Evolutionary conservation across 441 rosid species (phyloP).

Genomic region (Mallotus japonicus): DNA sequence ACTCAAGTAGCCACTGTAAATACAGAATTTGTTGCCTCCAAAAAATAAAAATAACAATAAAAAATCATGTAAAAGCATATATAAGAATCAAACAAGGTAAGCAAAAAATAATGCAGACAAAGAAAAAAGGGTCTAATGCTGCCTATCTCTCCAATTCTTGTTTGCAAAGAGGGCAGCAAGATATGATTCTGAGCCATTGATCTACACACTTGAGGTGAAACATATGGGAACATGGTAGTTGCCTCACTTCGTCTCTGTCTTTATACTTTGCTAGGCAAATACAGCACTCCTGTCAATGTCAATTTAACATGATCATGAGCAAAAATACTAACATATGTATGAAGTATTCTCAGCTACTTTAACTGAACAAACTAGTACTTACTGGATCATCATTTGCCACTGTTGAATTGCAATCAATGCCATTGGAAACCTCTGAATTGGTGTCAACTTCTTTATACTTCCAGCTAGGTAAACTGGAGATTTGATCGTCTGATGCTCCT

Average conservation of each 20-base stretch:
- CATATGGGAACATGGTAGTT: slow-evolving; percentile 81
- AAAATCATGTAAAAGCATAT: slow-evolving; percentile 20
- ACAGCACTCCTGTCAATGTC: slow-evolving; percentile 69
- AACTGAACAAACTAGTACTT: slow-evolving; percentile 25
- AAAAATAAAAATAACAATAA: not conserved
- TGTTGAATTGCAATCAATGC: slow-evolving; percentile 27
- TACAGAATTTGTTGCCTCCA: not conserved
- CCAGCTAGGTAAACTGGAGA: slow-evolving; percentile 78
- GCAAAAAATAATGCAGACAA: not conserved
- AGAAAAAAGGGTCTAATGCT: not conserved
- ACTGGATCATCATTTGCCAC: slow-evolving; percentile 55
- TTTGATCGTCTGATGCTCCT: slow-evolving; percentile 92
- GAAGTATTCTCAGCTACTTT: not conserved
- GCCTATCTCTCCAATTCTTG: slow-evolving; percentile 68
- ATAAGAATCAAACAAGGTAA: slow-evolving; percentile 18
- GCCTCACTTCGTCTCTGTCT: slow-evolving; percentile 84
- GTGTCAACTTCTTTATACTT: slow-evolving; percentile 47
- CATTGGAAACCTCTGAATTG: slow-evolving; percentile 31
- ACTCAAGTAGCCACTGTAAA: slow-evolving; percentile 36
- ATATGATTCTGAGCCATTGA: slow-evolving; percentile 91
- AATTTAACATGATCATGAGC: not conserved
- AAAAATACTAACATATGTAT: not conserved
- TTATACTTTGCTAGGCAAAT: slow-evolving; percentile 80
- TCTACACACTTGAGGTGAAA: slow-evolving; percentile 91
- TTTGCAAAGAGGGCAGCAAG: slow-evolving; percentile 95